phyloP scores from a whole-genome alignment of 192 early-diverging fungal genomes.

The Podila epicladia region DNA sequence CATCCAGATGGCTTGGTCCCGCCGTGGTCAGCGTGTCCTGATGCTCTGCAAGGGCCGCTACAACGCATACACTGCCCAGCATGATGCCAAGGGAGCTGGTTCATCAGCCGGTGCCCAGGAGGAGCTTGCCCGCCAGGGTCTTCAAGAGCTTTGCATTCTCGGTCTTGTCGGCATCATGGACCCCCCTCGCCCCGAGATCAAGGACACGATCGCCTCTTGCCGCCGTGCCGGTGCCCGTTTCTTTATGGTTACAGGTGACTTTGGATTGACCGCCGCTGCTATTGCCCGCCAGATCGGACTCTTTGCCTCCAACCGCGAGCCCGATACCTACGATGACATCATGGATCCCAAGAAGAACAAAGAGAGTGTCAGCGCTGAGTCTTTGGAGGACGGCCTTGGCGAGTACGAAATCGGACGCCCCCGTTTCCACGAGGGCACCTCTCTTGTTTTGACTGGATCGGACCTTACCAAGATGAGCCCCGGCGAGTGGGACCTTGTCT shows the following conservation, averaged over 20 bases:
- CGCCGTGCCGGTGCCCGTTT: conserved; percentile 78
- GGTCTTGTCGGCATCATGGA: conserved; percentile 86
- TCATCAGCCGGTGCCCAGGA: conserved; percentile 13
- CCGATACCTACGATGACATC: conserved; percentile 51
- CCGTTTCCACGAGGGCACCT: conserved; percentile 24
- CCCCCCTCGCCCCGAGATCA: conserved; percentile 83
- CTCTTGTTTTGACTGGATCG: conserved; percentile 73
- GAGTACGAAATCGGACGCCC: conserved; percentile 28
- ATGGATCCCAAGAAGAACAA: conserved; percentile 24
- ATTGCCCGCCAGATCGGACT: conserved; percentile 86
- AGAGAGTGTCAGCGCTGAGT: conserved; percentile 22
- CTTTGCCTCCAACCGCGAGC: conserved; percentile 50
- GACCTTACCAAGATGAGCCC: conserved; percentile 69
- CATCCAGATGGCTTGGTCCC: conserved; percentile 66
- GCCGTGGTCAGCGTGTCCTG: conserved; percentile 68
- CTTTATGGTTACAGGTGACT: conserved; percentile 92
- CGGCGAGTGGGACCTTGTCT: conserved; percentile 77
- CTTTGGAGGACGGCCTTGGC: conserved; percentile 7
- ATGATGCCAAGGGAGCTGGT: not conserved
- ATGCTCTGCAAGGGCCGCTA: conserved; percentile 48
- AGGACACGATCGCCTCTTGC: conserved; percentile 66
- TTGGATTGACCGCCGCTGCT: conserved; percentile 78
- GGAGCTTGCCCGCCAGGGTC: conserved; percentile 40
- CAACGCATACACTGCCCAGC: conserved; percentile 16
- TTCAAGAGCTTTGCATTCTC: conserved; percentile 70